These are phyloP conservation scores for Schoenoplectus tabernaemontani DNA, from an alignment of 202 grass and related monocot genomes.

Conservation along the genomic window DNA sequence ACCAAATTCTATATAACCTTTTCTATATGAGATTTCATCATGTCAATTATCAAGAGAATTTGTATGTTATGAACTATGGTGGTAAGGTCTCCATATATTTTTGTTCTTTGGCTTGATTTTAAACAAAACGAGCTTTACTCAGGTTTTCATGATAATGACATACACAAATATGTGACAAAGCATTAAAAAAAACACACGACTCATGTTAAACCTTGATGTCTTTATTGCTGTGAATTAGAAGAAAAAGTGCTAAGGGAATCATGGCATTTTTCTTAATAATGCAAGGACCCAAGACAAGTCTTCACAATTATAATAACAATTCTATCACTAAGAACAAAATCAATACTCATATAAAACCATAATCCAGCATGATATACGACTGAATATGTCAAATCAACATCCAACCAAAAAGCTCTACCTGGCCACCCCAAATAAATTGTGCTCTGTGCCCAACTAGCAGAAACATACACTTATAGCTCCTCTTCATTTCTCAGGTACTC, in stretches of 20 bases:
- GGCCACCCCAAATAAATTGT: neutral
- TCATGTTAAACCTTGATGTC: neutral
- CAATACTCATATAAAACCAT: neutral
- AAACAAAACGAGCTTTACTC: neutral
- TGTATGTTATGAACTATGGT: neutral
- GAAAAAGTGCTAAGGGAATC: neutral
- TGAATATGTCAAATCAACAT: neutral
- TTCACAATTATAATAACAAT: neutral
- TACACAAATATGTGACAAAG: neutral
- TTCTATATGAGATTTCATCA: neutral
- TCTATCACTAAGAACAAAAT: conserved; percentile 1
- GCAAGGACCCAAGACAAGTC: neutral
- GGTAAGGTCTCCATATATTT: neutral
- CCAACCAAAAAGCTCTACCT: neutral
- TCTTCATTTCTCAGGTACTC: conserved; percentile 79
- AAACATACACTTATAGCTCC: conserved; percentile 35
- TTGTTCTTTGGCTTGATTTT: neutral
- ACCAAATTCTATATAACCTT: neutral
- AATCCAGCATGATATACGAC: neutral
- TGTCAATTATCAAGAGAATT: neutral
- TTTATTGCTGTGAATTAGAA: neutral
- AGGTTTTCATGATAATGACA: neutral
- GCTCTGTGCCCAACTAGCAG: neutral
- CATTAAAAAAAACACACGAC: neutral
- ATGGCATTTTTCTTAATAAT: neutral